Conservation (phyloP, 2,329 filamentous ascomycete genomes). For the Cephalotrichum gorgonifer region DNA sequence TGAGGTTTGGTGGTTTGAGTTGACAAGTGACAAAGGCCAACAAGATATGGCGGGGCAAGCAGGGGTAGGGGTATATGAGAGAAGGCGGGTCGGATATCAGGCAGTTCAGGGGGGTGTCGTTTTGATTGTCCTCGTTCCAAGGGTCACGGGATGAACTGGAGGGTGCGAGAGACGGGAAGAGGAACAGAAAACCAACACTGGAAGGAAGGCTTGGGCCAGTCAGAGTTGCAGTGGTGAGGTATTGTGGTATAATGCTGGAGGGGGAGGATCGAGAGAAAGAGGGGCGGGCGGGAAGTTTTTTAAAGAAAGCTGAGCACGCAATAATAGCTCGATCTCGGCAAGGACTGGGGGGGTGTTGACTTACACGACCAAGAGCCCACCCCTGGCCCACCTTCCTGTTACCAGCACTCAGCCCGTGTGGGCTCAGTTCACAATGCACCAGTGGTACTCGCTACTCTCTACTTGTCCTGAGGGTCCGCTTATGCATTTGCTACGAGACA, state of each 20-base stretch:
- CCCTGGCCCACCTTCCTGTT: background rate
- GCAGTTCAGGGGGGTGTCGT: too few species aligned
- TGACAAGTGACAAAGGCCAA: too few species aligned
- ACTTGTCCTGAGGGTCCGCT: background rate
- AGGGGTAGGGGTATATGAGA: too few species aligned
- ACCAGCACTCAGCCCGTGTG: background rate
- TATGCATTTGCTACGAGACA: too few species aligned
- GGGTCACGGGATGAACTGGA: too few species aligned
- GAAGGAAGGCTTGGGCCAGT: background rate
- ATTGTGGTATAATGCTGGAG: background rate
- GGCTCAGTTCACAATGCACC: too few species aligned
- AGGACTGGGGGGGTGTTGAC: background rate
- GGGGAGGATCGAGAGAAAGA: constrained; percentile 2
- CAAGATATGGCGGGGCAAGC: too few species aligned
- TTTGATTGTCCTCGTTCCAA: too few species aligned
- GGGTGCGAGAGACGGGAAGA: constrained; percentile 1
- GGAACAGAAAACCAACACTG: constrained; percentile 1
- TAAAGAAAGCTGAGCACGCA: constrained; percentile 7
- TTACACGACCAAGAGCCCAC: constrained; percentile 3
- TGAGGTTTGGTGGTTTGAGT: too few species aligned
- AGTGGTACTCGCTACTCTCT: too few species aligned
- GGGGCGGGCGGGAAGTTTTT: constrained; percentile 7
- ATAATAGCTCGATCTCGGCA: constrained; percentile 5
- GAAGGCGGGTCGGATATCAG: too few species aligned
- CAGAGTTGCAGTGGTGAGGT: background rate